Evolutionary conservation across 2,329 filamentous ascomycete species (phyloP).

Genomic region (Aspergillus calidoustus): DNA sequence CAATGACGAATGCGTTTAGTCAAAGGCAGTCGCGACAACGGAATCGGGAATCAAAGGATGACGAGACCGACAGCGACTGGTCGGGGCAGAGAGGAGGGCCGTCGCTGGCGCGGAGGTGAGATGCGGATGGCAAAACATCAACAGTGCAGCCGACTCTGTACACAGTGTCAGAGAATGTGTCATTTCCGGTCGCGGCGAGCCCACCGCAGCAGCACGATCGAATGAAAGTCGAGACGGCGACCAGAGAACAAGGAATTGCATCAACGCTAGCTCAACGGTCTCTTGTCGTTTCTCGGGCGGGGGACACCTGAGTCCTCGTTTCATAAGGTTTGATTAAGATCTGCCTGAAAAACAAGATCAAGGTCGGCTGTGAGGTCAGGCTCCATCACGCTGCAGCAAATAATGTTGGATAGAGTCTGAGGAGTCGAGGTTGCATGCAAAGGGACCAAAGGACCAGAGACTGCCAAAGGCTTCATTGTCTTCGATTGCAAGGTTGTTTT

Average conservation of each 20-base stretch:
- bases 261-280: constrained; percentile 3
- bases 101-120: constrained; percentile 17
- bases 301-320: not conserved
- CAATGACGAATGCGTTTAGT: constrained; percentile 34
- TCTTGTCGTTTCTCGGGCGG: not conserved
- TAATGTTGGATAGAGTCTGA: not conserved
- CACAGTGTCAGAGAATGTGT: constrained; percentile 11
- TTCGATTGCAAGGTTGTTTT: not conserved
- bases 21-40: constrained; percentile 17
- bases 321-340: constrained; percentile 5
- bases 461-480: not conserved
- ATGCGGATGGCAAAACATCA: constrained; percentile 16
- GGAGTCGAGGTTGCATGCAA: constrained; percentile 1
- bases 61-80: constrained; percentile 22
- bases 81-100: constrained; percentile 12
- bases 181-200: constrained; percentile 25
- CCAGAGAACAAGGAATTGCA: constrained; percentile 4
- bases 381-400: not conserved
- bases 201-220: not conserved
- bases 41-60: constrained; percentile 18
- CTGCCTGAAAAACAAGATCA: constrained; percentile 7
- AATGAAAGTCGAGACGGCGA: not conserved
- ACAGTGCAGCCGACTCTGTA: constrained; percentile 8
- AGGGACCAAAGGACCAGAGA: not conserved
- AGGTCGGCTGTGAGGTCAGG: not conserved